These are phyloP conservation scores for Trichoderma arundinaceum DNA, from an alignment of 2,329 filamentous ascomycete genomes.

Conservation along the genomic window DNA sequence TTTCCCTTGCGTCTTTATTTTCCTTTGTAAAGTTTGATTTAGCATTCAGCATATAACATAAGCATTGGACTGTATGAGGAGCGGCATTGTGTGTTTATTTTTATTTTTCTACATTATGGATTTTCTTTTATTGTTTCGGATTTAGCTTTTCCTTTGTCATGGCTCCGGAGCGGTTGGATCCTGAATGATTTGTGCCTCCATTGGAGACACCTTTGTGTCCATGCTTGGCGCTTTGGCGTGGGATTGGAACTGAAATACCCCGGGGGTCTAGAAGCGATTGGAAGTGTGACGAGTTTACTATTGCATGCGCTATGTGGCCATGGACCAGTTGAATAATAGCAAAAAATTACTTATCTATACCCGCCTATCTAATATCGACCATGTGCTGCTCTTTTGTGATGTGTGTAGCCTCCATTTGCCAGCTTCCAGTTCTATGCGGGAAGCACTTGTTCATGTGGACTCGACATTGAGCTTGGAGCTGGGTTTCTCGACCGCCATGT, in stretches of 20 bases:
- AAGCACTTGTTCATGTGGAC: neutral
- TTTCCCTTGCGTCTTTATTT: slow-evolving; percentile 1
- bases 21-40: slow-evolving; percentile 4
- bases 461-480: neutral
- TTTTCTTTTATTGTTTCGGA: slow-evolving; percentile 1
- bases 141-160: slow-evolving; percentile 9
- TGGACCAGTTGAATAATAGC: slow-evolving; percentile 5
- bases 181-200: slow-evolving; percentile 15
- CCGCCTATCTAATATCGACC: neutral
- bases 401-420: neutral
- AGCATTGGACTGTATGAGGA: slow-evolving; percentile 23
- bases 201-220: slow-evolving; percentile 24
- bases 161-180: slow-evolving; percentile 8
- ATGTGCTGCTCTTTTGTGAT: neutral
- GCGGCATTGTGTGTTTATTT: slow-evolving; percentile 5
- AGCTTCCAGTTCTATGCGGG: neutral
- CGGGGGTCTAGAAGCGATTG: slow-evolving; percentile 1
- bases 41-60: slow-evolving; percentile 25
- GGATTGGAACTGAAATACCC: slow-evolving; percentile 28
- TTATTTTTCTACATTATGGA: neutral
- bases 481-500: too few species aligned
- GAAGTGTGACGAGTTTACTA: slow-evolving; percentile 1
- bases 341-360: neutral
- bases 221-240: slow-evolving; percentile 24
- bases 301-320: slow-evolving; percentile 9